A percentile compares a stretch with the other conserved stretches of the same genome.
These are phyloP conservation scores for Candida sakaeoensis DNA, from an alignment of 805 yeast genomes.

Conservation along the genomic window DNA sequence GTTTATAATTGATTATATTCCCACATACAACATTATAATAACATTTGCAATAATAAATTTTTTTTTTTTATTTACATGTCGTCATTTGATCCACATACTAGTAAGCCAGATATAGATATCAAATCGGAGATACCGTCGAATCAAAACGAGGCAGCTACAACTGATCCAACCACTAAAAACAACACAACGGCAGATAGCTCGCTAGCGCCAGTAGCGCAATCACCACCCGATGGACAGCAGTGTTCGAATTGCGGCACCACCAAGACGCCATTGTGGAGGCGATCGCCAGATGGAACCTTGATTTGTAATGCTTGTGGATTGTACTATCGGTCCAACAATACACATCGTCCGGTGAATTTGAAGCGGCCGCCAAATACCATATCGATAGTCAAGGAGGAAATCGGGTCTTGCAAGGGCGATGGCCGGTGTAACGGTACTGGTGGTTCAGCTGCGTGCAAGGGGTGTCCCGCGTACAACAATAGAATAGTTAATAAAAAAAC, in stretches of 20 bases:
- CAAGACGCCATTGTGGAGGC: conserved; percentile 56
- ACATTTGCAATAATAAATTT: not conserved
- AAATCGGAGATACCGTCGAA: conserved; percentile 6
- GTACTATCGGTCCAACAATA: conserved; percentile 55
- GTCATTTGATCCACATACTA: not conserved
- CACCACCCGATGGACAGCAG: conserved; percentile 36
- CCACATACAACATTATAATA: not conserved
- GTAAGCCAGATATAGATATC: not conserved
- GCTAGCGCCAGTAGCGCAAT: not conserved
- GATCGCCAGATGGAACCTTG: conserved; percentile 53
- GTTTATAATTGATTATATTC: not conserved
- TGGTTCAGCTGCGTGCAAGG: conserved; percentile 73
- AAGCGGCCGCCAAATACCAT: conserved; percentile 55
- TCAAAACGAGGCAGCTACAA: not conserved
- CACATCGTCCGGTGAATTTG: conserved; percentile 63
- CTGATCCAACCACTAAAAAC: not conserved
- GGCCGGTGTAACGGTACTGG: conserved; percentile 88
- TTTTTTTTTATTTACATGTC: not conserved
- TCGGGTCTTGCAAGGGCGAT: conserved; percentile 68
- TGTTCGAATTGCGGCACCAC: conserved; percentile 56
- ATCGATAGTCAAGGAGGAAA: conserved; percentile 33
- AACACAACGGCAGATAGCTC: not conserved
- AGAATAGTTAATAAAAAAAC: conserved; percentile 39
- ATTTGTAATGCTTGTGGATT: conserved; percentile 61
- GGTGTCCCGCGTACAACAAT: conserved; percentile 82